Base-by-base conservation (phyloP, 2,329 filamentous ascomycete genomes). In the Neobulgaria alba region DNA sequence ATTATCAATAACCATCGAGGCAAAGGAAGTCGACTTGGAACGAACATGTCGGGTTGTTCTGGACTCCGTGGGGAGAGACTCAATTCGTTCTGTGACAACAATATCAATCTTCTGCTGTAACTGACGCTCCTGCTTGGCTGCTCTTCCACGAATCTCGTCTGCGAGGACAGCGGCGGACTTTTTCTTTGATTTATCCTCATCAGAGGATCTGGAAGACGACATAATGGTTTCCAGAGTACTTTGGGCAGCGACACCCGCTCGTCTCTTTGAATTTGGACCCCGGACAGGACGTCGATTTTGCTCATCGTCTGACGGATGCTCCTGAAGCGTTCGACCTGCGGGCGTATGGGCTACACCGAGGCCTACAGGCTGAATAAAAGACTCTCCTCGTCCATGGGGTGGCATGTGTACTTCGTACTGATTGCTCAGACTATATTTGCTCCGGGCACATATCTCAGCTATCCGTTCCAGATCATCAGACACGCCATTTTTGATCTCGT, bases 211-310 rank as follows among this genome's bases (percentile, higher is more conserved):
- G 45, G 76, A 80, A 0, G 74, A 77, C 17, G 75, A 79, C 67
- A 80, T 80, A 53, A 81, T 81, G 1, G 77, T 81, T 52, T 82
- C 76, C 3, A 81, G 59, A 1, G 75, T 80, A 3, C 75, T 74
- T 57, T 79, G 75, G 4, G 77, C 77, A 5, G 42, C 50, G 26
- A 55, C 58, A 32, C 54, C 59, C 7, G 51, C 41, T 41, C 54
- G 46, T 42, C 55, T 49, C 9, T 49, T 50, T 35, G 49, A 48
- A 41, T 50, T 54, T 26, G 48, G 50, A 12, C 49, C 45, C 39
- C 53, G 47, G 10, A 45, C 45, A 10, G 44, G 29, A 39, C 39
- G 49, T n/a, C 54, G 45, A 9, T 42, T 18, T 9, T 67, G 66
- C 47, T 78, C 73, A 15, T 79, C 75, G 37, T 79, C 73, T 3